Conservation (phyloP, 129 eudicot species). For the Artemisia annua region DNA sequence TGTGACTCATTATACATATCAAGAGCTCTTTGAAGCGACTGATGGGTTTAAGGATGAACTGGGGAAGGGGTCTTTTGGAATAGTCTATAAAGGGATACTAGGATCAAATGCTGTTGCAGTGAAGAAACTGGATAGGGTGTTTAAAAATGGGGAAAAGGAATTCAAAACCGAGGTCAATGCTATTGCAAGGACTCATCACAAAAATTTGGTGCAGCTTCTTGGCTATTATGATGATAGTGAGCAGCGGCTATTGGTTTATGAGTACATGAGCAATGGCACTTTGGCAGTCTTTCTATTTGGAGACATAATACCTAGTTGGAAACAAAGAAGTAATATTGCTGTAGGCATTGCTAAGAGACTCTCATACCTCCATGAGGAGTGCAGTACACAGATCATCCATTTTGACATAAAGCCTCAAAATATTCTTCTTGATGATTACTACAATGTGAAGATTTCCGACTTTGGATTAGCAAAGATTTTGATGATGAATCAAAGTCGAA, state of each 20-base stretch:
- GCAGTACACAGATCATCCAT: slow-evolving; percentile 52
- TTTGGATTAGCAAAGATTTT: slow-evolving; percentile 59
- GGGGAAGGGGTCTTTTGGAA: slow-evolving; percentile 43
- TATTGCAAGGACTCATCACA: slow-evolving; percentile 50
- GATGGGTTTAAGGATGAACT: slow-evolving; percentile 18
- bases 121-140: slow-evolving; percentile 39
- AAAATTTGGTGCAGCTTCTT: slow-evolving; percentile 49
- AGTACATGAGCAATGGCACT: slow-evolving; percentile 51
- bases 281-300: slow-evolving; percentile 39
- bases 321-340: slow-evolving; percentile 28
- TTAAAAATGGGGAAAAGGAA: slow-evolving; percentile 35
- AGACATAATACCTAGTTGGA: slow-evolving; percentile 39
- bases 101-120: slow-evolving; percentile 30
- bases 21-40: not conserved
- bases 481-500: slow-evolving; percentile 28
- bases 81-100: slow-evolving; percentile 37
- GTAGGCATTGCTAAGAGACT: slow-evolving; percentile 47
- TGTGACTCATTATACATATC: not conserved
- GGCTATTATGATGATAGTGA: slow-evolving; percentile 48
- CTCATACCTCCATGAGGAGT: slow-evolving; percentile 49
- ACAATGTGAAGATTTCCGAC: slow-evolving; percentile 46
- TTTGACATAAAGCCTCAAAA: slow-evolving; percentile 40
- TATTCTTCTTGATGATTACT: slow-evolving; percentile 49
- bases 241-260: slow-evolving; percentile 44
- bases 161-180: slow-evolving; percentile 43